Conservation (phyloP, 768 basidiomycete genomes). For the Leccinum longicurvipes region DNA sequence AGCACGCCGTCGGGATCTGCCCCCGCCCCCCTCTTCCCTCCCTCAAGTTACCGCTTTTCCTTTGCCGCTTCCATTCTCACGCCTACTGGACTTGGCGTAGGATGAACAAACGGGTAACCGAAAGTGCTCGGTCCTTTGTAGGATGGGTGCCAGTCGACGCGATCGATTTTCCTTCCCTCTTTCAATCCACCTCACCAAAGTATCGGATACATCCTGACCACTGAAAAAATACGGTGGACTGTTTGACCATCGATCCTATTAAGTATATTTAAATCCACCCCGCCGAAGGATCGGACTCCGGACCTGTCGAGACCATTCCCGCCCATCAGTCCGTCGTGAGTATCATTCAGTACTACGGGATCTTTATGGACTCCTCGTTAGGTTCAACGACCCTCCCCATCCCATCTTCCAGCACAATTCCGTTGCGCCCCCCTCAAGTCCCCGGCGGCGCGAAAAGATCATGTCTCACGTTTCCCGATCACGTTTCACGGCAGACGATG, state of each 20-base stretch:
- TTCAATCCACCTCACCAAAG: not conserved
- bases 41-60: not conserved
- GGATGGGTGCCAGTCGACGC: too few relatives aligned
- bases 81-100: too few relatives aligned
- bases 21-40: not conserved
- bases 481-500: not conserved
- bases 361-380: not conserved
- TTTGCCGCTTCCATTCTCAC: too few relatives aligned
- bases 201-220: not conserved
- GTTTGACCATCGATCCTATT: too few relatives aligned
- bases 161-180: not conserved
- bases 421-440: not conserved
- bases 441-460: not conserved
- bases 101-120: too few relatives aligned
- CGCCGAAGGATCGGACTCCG: not conserved
- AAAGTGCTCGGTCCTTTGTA: too few relatives aligned
- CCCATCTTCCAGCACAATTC: not conserved
- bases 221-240: not conserved
- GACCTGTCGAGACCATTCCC: not conserved
- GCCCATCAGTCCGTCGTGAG: not conserved
- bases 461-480: not conserved
- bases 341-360: not conserved
- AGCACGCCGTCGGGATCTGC: not conserved
- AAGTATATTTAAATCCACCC: not conserved
- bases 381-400: too few relatives aligned